Base-by-base conservation (phyloP, 2,329 filamentous ascomycete species). In the Aureobasidium sp. region DNA sequence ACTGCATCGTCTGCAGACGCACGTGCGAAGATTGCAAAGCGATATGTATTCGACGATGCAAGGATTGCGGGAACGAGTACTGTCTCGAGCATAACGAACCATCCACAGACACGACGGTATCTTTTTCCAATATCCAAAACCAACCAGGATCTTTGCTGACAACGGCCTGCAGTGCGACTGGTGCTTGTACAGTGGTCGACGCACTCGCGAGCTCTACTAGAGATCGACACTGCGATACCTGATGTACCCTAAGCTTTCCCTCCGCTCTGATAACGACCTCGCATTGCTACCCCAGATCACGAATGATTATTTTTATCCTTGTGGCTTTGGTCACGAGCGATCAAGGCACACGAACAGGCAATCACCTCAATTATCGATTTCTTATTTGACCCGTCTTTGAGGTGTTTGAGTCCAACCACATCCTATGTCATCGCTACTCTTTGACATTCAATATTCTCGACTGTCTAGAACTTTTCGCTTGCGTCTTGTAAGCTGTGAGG, bases 1-100 rank as follows among this genome's bases (percentile, higher is more conserved):
- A 91, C 69, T 96, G 91, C 76, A 94, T 90, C 82, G 91, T 92
- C 73, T 96, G 91, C 73, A 91, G 90, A 57, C 84, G 83, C 65
- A 93, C 89, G 63, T 96, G 92, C 72, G 81, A 83, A 55, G 81
- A 84, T 41, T 97, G 92, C 75, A 90, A 91, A 69, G 77, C 82
- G 30, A 75, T 81, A 47, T 90, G 86, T 29, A 89, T 93, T 69
- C 83, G 86, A 49, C 81, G 78, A 39, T 97, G 92, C 72, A 81
- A 78, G 64, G 81, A 81, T 63, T 96, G 92, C 73, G 82, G 82
- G 44, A 88, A 88, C 60, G 89, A 89, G 58, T 96, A 95, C 72
- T 97, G 92, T 73, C 81, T 88, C 63, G 81, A 87, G 61, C 90
- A 96, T 71, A 91, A 95, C 66, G 89, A 91, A 66, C 89, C 90